Percentiles rank a stretch among this genome's conserved stretches.
Evolutionary conservation across 2,329 filamentous ascomycete species (phyloP).

Genomic region (Colletotrichum cordylinicola): DNA sequence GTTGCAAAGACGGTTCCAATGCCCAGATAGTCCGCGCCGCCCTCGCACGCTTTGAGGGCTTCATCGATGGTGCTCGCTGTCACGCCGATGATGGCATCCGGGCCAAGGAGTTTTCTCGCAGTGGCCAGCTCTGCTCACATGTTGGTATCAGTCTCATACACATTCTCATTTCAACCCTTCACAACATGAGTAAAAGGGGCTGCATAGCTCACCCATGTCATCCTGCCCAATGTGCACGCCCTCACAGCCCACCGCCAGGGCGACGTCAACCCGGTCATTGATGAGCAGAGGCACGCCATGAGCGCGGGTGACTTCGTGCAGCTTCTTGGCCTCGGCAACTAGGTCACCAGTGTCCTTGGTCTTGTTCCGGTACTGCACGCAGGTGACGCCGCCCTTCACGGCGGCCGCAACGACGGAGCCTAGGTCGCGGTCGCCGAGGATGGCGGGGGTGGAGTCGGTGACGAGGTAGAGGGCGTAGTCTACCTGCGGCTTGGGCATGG

Average conservation of each 20-base stretch:
- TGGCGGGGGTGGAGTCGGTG: slow-evolving; percentile 87
- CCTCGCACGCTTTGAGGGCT: slow-evolving; percentile 72
- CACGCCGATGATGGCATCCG: slow-evolving; percentile 84
- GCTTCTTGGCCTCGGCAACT: slow-evolving; percentile 70
- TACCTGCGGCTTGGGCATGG: slow-evolving; percentile 47
- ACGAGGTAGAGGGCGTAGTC: slow-evolving; percentile 90
- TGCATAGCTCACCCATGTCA: slow-evolving; percentile 71
- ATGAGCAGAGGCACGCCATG: slow-evolving; percentile 82
- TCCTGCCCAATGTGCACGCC: slow-evolving; percentile 96
- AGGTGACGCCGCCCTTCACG: slow-evolving; percentile 78
- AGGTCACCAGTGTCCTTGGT: slow-evolving; percentile 74
- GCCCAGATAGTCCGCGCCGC: slow-evolving; percentile 89
- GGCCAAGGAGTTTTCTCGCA: slow-evolving; percentile 76
- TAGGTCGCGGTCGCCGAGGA: slow-evolving; percentile 76
- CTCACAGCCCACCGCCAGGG: slow-evolving; percentile 83
- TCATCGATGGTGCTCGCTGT: slow-evolving; percentile 80
- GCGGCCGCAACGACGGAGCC: slow-evolving; percentile 77
- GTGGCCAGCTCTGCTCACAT: slow-evolving; percentile 55
- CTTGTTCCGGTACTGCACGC: slow-evolving; percentile 94
- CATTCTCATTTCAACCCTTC: not conserved
- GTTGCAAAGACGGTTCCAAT: slow-evolving; percentile 91
- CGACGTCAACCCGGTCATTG: slow-evolving; percentile 92
- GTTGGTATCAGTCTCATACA: not conserved
- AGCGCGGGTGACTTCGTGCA: slow-evolving; percentile 74
- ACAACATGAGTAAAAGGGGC: not conserved